Conservation (phyloP, 257 asterid species). For the Capsicum pubescens region DNA sequence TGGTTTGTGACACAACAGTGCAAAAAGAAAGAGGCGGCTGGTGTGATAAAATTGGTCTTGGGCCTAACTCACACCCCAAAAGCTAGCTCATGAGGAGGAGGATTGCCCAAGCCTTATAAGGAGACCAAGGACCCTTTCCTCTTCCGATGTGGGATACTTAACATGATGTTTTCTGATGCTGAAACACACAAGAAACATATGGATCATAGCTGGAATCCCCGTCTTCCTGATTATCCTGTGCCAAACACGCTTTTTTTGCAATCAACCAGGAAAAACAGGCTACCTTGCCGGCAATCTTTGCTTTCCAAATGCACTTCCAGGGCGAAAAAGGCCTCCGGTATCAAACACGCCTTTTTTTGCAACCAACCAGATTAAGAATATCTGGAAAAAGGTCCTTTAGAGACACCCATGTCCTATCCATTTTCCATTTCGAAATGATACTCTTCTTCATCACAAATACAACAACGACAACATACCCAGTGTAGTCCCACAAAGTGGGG, state of each 20-base stretch:
- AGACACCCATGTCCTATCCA: neutral
- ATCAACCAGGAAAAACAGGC: neutral
- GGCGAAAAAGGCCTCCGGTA: neutral
- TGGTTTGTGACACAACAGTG: too few relatives aligned
- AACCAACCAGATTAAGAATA: neutral
- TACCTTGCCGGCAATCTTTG: neutral
- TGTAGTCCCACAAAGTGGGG: too few relatives aligned
- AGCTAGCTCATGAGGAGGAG: too few relatives aligned
- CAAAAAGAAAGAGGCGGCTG: too few relatives aligned
- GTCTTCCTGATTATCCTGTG: neutral
- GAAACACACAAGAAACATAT: neutral
- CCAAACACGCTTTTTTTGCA: neutral
- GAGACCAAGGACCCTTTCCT: too few relatives aligned
- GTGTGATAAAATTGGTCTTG: too few relatives aligned
- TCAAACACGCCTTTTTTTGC: too few relatives aligned
- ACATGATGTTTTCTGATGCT: neutral
- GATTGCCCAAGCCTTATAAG: too few relatives aligned
- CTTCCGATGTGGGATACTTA: too few relatives aligned
- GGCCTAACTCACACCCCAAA: too few relatives aligned
- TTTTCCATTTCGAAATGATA: neutral
- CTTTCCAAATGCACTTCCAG: neutral
- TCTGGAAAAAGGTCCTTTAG: neutral
- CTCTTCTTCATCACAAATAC: neutral
- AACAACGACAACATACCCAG: too few relatives aligned
- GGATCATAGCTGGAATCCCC: neutral